Conservation (phyloP, 2,329 filamentous ascomycete genomes). For the Phaeosphaeria sp. region DNA sequence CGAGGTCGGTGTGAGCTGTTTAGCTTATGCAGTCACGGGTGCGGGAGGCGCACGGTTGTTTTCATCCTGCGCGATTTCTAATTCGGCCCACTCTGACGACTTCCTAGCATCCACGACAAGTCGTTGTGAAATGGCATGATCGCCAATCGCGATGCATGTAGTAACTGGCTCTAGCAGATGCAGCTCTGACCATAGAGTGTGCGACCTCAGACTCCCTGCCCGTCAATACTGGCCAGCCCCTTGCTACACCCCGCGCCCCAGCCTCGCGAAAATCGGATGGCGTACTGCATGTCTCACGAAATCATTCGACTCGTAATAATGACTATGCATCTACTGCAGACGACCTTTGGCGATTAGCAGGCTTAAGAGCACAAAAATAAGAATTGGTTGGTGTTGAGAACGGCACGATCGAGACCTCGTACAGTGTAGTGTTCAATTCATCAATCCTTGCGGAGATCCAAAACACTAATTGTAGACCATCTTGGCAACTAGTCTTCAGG, state of each 20-base stretch:
- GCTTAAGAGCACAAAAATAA: neutral
- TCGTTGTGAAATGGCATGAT: neutral
- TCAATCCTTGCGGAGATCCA: neutral
- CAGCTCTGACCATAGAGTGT: neutral
- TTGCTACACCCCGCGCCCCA: neutral
- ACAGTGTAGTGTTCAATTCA: neutral
- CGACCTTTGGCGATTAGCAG: too few species aligned
- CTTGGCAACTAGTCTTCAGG: neutral
- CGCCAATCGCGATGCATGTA: neutral
- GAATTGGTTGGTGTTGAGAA: neutral
- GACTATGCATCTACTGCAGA: too few species aligned
- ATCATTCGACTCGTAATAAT: too few species aligned
- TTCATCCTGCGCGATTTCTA: neutral
- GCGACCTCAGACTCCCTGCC: neutral
- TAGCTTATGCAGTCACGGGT: constrained; percentile 9
- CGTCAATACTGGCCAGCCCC: neutral
- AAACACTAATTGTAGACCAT: neutral
- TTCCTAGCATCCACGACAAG: neutral
- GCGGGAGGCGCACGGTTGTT: constrained; percentile 1
- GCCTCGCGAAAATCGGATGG: too few species aligned
- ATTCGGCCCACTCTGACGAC: neutral
- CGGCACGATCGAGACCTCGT: neutral
- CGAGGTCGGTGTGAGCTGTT: constrained; percentile 27
- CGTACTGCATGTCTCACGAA: too few species aligned
- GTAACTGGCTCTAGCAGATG: neutral